phyloP scores from a whole-genome alignment of 2,329 filamentous ascomycete species.

The Diplodia seriata region DNA sequence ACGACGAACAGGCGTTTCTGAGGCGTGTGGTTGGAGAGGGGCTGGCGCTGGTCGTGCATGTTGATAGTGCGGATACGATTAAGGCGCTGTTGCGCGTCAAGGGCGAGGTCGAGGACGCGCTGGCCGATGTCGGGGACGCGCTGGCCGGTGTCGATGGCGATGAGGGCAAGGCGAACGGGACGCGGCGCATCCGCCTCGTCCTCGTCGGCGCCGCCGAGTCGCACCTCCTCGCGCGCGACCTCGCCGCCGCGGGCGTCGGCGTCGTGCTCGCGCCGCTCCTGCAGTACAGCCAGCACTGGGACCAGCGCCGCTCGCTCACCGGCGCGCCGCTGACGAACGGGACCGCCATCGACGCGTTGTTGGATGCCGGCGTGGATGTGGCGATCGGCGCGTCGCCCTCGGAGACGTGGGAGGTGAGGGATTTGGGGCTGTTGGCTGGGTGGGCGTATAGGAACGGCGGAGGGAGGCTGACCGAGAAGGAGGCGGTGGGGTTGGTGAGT shows the following conservation, averaged over 20 bases:
- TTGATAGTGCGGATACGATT: slow-evolving; percentile 69
- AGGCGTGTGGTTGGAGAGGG: slow-evolving; percentile 62
- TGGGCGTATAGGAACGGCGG: slow-evolving; percentile 65
- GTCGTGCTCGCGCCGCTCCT: slow-evolving; percentile 68
- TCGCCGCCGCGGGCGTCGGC: slow-evolving; percentile 63
- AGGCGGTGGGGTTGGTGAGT: slow-evolving; percentile 65
- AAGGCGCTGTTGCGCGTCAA: slow-evolving; percentile 67
- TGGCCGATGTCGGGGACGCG: too few species aligned
- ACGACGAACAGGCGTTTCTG: slow-evolving; percentile 51
- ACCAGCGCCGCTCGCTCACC: slow-evolving; percentile 66
- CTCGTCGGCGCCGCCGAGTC: slow-evolving; percentile 70
- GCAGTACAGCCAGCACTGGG: slow-evolving; percentile 64
- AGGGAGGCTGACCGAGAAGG: slow-evolving; percentile 61
- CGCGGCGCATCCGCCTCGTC: slow-evolving; percentile 58
- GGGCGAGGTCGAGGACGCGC: slow-evolving; percentile 58
- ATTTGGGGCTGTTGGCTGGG: slow-evolving; percentile 66
- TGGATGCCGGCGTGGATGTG: slow-evolving; percentile 65
- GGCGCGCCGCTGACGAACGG: slow-evolving; percentile 72
- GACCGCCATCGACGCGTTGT: slow-evolving; percentile 64
- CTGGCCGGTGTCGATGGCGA: slow-evolving; percentile 26
- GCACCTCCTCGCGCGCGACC: slow-evolving; percentile 63
- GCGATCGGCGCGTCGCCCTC: slow-evolving; percentile 61
- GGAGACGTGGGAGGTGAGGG: slow-evolving; percentile 68
- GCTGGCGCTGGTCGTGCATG: slow-evolving; percentile 63
- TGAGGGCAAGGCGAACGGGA: too few species aligned